Evolutionary conservation across 2,329 filamentous ascomycete genomes (phyloP), one percentile per base, ranked within the genome.

Genomic region (Acrocalymma vagum): DNA sequence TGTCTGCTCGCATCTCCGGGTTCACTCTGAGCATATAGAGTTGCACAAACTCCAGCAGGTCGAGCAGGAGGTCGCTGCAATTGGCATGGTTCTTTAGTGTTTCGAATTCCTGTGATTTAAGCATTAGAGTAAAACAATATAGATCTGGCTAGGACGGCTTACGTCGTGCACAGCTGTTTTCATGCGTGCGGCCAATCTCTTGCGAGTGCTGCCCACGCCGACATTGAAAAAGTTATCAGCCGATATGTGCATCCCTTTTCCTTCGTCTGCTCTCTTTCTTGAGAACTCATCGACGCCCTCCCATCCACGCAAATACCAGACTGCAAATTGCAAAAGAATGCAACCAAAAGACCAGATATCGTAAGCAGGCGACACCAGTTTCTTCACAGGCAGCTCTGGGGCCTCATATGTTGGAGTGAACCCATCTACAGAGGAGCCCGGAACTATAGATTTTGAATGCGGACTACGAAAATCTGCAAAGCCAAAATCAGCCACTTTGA

Each of bases 341-440:
- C 63, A 67, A 1, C 60, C 65, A 1, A 68, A 44, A 5, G 58
- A 56, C 62, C 63, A 68, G 2, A 67, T 54, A 27, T 75, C 71
- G 15, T 69, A 70, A 1, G 44, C 47, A 5, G 70, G 62, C 13
- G 63, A 72, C 2, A 72, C 62, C 5, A 48, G 51, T 5, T 32
- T 29, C 0, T 34, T 13, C 0, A 70, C 13, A 5, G 63, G 60
- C 18, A 63, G 61, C 15, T 75, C 73, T 5, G 73, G 73, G 1
- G 72, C 68, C n/a, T 60, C 61, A 17, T 74, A 76, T 0, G 71
- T 71, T 6, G 60, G 62, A 0, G 64, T 44, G 24, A 48, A 29
- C 2, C 38, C 38, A 29, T 18, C 24, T 21, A 31, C n/a, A 8
- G 5, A 35, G 28, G 9, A 26, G 54, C 6, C 33, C 38, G 1